These are phyloP conservation scores for Trebouxia sp. DNA, from an alignment of 139 green algal genomes.

Conservation along the genomic window DNA sequence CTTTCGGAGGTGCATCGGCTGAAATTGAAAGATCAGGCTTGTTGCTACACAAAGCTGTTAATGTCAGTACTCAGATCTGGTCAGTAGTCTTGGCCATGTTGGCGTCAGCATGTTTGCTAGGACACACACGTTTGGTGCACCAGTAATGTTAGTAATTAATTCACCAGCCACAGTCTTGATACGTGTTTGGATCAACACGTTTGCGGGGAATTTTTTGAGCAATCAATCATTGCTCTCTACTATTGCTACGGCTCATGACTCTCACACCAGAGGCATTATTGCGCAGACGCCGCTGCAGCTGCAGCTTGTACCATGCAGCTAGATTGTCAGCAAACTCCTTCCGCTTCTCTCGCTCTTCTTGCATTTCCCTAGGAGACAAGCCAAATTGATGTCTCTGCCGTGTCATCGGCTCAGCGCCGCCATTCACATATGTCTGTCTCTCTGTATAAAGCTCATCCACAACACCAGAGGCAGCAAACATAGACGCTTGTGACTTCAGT, in stretches of 20 bases:
- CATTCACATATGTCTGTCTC: neutral
- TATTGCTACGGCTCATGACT: conserved; percentile 7
- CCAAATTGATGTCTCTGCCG: neutral
- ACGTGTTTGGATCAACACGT: too few species aligned
- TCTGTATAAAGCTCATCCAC: neutral
- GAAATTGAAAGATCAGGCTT: too few species aligned
- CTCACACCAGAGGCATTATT: neutral
- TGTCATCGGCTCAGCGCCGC: neutral
- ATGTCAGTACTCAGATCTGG: too few species aligned
- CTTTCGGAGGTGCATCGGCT: too few species aligned
- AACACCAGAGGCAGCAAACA: neutral
- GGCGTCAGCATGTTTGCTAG: too few species aligned
- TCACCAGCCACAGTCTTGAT: too few species aligned
- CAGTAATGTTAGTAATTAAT: too few species aligned
- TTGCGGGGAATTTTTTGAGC: too few species aligned
- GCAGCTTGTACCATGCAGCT: neutral
- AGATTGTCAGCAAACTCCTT: neutral
- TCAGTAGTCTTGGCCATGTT: too few species aligned
- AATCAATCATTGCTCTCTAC: neutral
- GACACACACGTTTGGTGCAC: too few species aligned
- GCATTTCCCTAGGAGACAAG: neutral
- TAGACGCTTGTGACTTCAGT: conserved; percentile 1
- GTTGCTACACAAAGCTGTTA: too few species aligned
- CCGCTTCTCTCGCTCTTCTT: neutral
- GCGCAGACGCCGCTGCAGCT: neutral